A percentile compares a stretch with the other conserved stretches of the same genome.
Conservation (phyloP, 495 filamentous ascomycete species). For the Hyaloscypha finlandica region DNA sequence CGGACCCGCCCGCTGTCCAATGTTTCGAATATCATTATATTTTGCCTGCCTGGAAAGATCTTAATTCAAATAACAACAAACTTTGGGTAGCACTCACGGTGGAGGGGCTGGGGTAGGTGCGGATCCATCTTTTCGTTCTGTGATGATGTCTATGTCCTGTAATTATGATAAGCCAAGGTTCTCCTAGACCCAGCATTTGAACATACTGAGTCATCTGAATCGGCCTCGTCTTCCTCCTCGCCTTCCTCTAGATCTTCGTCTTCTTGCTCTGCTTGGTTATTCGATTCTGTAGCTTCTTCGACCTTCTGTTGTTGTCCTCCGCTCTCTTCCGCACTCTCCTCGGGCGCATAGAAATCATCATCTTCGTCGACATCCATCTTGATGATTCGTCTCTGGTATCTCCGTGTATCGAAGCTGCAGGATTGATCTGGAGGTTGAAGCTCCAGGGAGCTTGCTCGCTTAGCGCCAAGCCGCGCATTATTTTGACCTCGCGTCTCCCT, state of each 20-base stretch:
- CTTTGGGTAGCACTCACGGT: conserved; percentile 40
- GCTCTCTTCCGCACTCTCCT: conserved; percentile 35
- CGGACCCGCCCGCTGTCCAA: conserved; percentile 61
- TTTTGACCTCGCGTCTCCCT: conserved; percentile 23
- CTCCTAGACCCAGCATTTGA: background rate
- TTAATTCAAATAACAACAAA: conserved; percentile 5
- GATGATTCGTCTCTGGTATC: conserved; percentile 2
- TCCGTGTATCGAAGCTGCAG: background rate
- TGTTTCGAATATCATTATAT: conserved; percentile 67
- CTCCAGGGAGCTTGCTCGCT: conserved; percentile 23
- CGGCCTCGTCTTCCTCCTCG: conserved; percentile 71
- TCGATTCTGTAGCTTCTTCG: conserved; percentile 21
- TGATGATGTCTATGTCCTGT: conserved; percentile 95
- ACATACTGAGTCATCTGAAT: conserved; percentile 39
- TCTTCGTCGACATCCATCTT: conserved; percentile 71
- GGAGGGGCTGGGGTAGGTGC: conserved; percentile 61
- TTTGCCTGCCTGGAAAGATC: conserved; percentile 44
- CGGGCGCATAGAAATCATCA: conserved; percentile 66
- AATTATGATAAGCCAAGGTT: conserved; percentile 25
- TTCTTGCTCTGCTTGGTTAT: conserved; percentile 23
- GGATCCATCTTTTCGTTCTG: conserved; percentile 76
- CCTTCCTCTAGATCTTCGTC: conserved; percentile 62
- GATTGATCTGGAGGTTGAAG: conserved; percentile 10
- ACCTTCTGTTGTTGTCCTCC: conserved; percentile 20
- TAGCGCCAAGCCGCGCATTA: conserved; percentile 17